phyloP scores from a whole-genome alignment of 352 stramenopile genomes.

The Phytophthora sansomeana region DNA sequence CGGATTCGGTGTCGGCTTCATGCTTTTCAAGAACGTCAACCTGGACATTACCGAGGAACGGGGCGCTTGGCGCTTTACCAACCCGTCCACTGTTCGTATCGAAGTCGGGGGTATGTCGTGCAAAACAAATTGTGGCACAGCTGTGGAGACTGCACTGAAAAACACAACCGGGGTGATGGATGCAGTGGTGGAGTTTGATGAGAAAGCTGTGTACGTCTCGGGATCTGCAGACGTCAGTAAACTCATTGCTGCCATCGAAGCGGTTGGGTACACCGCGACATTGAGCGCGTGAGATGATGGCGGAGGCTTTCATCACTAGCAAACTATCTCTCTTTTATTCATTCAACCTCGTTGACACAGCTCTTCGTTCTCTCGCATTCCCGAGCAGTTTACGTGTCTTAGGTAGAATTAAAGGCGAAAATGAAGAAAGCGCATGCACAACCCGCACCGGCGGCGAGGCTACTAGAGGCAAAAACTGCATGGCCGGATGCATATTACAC shows the following conservation, averaged over 20 bases:
- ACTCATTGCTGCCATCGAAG: slow-evolving; percentile 65
- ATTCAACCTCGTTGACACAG: neutral
- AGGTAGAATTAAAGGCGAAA: slow-evolving; percentile 28
- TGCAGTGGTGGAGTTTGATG: slow-evolving; percentile 71
- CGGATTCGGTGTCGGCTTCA: slow-evolving; percentile 64
- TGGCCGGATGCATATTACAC: slow-evolving; percentile 40
- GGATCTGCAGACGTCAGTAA: slow-evolving; percentile 43
- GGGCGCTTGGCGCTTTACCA: slow-evolving; percentile 58
- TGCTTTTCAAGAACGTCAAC: slow-evolving; percentile 67
- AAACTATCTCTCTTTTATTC: slow-evolving; percentile 13
- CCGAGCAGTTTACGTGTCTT: slow-evolving; percentile 40
- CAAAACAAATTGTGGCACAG: slow-evolving; percentile 95
- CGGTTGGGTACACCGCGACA: slow-evolving; percentile 59
- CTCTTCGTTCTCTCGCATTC: slow-evolving; percentile 5
- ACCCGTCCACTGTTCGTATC: slow-evolving; percentile 62
- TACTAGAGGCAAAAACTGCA: slow-evolving; percentile 36
- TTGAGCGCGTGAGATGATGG: slow-evolving; percentile 15
- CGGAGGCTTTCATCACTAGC: slow-evolving; percentile 4
- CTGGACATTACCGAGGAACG: slow-evolving; percentile 60
- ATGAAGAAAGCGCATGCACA: slow-evolving; percentile 29
- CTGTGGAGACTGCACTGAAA: slow-evolving; percentile 78
- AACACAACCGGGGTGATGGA: slow-evolving; percentile 57
- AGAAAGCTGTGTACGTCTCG: slow-evolving; percentile 66
- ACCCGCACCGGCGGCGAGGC: slow-evolving; percentile 8
- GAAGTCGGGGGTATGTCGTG: slow-evolving; percentile 90